phyloP scores from a whole-genome alignment of 2,329 filamentous ascomycete species.

The Botrytis aclada region DNA sequence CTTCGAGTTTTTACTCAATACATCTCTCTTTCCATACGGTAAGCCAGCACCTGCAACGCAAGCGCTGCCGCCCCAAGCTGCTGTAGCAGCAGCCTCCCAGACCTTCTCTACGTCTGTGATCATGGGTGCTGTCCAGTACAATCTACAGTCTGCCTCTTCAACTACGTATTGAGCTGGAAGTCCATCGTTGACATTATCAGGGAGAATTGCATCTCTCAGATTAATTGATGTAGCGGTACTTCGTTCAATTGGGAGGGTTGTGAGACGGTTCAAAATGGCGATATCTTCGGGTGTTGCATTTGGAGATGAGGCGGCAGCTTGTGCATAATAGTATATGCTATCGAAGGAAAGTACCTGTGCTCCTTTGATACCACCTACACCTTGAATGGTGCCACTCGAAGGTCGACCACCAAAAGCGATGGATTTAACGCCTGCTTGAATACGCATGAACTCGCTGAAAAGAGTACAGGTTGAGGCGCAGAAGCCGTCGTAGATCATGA shows the following conservation, averaged over 20 bases:
- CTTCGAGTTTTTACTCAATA: background rate
- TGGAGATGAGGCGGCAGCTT: slow-evolving; percentile 21
- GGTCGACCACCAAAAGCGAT: slow-evolving; percentile 60
- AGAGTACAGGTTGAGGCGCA: slow-evolving; percentile 60
- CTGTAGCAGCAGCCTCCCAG: slow-evolving; percentile 48
- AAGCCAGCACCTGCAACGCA: slow-evolving; percentile 36
- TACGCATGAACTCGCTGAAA: slow-evolving; percentile 54
- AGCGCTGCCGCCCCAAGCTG: slow-evolving; percentile 42
- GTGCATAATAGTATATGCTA: slow-evolving; percentile 26
- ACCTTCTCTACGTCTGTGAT: slow-evolving; percentile 49
- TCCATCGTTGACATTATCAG: slow-evolving; percentile 36
- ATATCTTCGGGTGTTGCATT: slow-evolving; percentile 21
- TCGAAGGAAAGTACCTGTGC: slow-evolving; percentile 37
- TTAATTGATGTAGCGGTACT: slow-evolving; percentile 42
- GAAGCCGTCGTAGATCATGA: slow-evolving; percentile 48
- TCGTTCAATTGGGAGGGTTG: slow-evolving; percentile 25
- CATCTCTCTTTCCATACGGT: slow-evolving; percentile 21
- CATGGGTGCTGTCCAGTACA: slow-evolving; percentile 57
- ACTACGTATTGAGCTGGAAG: slow-evolving; percentile 58
- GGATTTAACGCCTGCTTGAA: slow-evolving; percentile 51
- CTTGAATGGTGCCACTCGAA: slow-evolving; percentile 53
- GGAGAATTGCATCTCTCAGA: slow-evolving; percentile 40
- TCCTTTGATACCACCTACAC: slow-evolving; percentile 64
- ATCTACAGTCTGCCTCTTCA: slow-evolving; percentile 57
- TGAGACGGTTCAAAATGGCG: slow-evolving; percentile 26